Conservation (phyloP, 2,329 filamentous ascomycete genomes). For the Fusarium subglutinans region DNA sequence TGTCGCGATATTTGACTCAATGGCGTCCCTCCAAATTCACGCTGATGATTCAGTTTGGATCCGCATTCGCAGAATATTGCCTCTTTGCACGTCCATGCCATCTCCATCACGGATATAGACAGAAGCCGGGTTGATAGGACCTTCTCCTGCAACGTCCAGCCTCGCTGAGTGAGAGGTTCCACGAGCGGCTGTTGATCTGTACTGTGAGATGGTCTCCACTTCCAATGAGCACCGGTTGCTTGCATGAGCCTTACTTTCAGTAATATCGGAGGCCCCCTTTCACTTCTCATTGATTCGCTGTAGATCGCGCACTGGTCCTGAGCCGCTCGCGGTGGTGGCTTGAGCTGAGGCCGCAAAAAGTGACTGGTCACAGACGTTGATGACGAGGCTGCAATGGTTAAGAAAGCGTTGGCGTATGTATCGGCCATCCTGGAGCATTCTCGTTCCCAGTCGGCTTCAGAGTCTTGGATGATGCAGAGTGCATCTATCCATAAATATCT, state of each 20-base stretch:
- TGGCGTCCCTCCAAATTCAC: slow-evolving; percentile 32
- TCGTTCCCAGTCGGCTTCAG: slow-evolving; percentile 23
- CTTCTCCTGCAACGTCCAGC: slow-evolving; percentile 35
- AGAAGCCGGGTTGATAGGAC: slow-evolving; percentile 24
- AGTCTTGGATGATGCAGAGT: slow-evolving; percentile 33
- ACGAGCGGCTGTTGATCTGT: slow-evolving; percentile 7
- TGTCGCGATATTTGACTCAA: slow-evolving; percentile 22
- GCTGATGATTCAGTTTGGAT: slow-evolving; percentile 35
- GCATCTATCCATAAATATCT: slow-evolving; percentile 34
- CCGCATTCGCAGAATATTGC: slow-evolving; percentile 39
- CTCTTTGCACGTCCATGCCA: slow-evolving; percentile 33
- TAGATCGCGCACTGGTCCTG: background rate
- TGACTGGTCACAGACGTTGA: slow-evolving; percentile 16
- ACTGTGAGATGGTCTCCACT: slow-evolving; percentile 3
- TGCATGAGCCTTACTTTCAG: slow-evolving; percentile 22
- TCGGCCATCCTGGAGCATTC: slow-evolving; percentile 29
- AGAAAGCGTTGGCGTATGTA: slow-evolving; percentile 22
- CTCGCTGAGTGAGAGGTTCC: slow-evolving; percentile 25
- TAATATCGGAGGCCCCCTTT: background rate
- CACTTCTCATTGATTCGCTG: background rate
- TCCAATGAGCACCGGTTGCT: slow-evolving; percentile 29
- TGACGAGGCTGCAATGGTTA: slow-evolving; percentile 32
- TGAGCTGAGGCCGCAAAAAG: slow-evolving; percentile 12
- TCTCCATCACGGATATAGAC: slow-evolving; percentile 21
- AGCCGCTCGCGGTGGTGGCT: background rate